Evolutionary conservation across 1,139 yeast genomes (phyloP), one percentile per base, ranked within the genome.

Genomic region (Ogataea hybrid): DNA sequence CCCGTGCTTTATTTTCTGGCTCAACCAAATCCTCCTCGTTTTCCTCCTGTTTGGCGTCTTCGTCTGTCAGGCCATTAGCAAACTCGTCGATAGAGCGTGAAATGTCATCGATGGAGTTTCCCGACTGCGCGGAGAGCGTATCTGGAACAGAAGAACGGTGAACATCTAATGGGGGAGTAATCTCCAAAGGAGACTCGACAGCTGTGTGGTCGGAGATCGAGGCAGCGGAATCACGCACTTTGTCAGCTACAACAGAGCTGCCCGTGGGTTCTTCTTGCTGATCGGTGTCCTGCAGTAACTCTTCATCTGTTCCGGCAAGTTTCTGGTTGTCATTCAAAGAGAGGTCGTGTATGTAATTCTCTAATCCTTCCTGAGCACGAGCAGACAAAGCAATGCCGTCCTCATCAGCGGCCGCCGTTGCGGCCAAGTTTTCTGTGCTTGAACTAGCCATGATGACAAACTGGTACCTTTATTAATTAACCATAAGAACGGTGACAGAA

Each of bases 21-120:
- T n/a, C 20, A 18, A 8, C 20, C 20, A 6, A 6, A 3, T 18
- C 20, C 6, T 18, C 8, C 20, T 18, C 35, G n/a, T 11, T 16
- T 12, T 25, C 12, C 35, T 27, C 30, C 6, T 29, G 25, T 4
- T 32, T 27, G 12, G 34, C 10, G 18, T 14, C 17, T 16, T 32
- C 35, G 12, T 12, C 31, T 11, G 23, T 16, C n/a, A 49, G 25
- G 12, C 35, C 42, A 12, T 10, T 39, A 8, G 50, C 49, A 41
- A 47, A 43, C 20, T 41, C 42, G 28, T 48, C 52, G 5, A 48
- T 28, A 11, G 50, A 47, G 14, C 42, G 41, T 8, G 46, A 36
- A n/a, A 48, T 35, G 17, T 48, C 50, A 11, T 44, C 49, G 11
- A 48, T 37, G 3, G 47, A 48, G 29, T 39, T 42, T 28, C 25